Base-by-base conservation (phyloP, 805 yeast genomes). In the Candida wancherniae region DNA sequence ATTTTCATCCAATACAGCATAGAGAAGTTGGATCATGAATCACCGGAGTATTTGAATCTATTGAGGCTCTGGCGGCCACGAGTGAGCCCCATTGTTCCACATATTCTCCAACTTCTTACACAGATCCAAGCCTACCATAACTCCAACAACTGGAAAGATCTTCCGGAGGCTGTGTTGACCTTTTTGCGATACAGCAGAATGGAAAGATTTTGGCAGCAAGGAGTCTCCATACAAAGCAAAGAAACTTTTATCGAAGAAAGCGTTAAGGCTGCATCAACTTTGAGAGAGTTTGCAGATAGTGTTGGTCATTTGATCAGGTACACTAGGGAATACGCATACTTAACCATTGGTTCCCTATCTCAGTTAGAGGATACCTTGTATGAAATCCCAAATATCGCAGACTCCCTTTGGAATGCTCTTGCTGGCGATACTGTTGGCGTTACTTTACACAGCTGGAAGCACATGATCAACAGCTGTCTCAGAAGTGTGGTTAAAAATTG, bases 151-250 rank as follows among this genome's bases (percentile, higher is more conserved):
- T 90, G 98, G 97, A 67, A 66, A 9, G 84, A 76, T 22, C 65
- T 92, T 28, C 97, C 98, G 0, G 72, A 71, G 3, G 94, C 86
- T 34, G 97, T 92, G 1, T 95, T 85, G 54, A 70, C 90, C 1
- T 90, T 94, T 64, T 95, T 90, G n/a, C 73, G 75, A 42, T 81
- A 85, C 47, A 81, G 94, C 38, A 82, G 94, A 29, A 77, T 80
- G 53, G 99, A 92, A 61, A 69, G 97, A 48, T 92, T 92, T 55
- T 92, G 99, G 99, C 97, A 94, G 52, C 94, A 87, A 39, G 98
- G 98, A 11, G 94, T 94, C 14, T 84, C 96, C 1, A 83, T 84
- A 36, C 95, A 92, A 58, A 79, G 95, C 2, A 82, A 85, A 48
- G 97, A 92, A 53, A 87, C 92, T 19, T 94, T 92, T 45, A 80